phyloP scores from a whole-genome alignment of 2,329 filamentous ascomycete genomes.

The Acrocalymma vagum region DNA sequence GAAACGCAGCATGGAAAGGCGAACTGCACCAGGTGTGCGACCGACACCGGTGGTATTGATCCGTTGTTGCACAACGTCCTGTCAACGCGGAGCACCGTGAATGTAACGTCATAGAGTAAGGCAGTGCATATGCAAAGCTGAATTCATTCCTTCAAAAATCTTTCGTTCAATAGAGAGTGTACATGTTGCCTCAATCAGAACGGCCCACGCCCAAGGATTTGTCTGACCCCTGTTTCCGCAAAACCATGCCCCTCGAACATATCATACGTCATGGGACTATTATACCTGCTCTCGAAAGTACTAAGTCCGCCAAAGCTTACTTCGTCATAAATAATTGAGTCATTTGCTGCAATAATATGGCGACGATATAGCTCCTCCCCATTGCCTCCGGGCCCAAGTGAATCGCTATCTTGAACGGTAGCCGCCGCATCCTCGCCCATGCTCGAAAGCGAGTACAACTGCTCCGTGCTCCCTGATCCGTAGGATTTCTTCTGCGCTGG shows the following conservation, averaged over 20 bases:
- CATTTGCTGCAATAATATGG: slow-evolving; percentile 64
- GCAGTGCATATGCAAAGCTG: slow-evolving; percentile 3
- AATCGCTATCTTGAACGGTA: slow-evolving; percentile 10
- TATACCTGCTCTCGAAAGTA: slow-evolving; percentile 15
- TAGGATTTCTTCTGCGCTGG: slow-evolving; percentile 57
- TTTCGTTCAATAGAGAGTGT: slow-evolving; percentile 6
- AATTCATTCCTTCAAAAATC: slow-evolving; percentile 1
- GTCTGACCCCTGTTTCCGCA: slow-evolving; percentile 29
- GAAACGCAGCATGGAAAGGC: too few relatives aligned
- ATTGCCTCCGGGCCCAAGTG: slow-evolving; percentile 1
- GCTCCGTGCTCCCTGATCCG: slow-evolving; percentile 65
- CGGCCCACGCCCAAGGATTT: slow-evolving; percentile 41
- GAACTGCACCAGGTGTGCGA: too few relatives aligned
- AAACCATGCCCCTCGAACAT: slow-evolving; percentile 28
- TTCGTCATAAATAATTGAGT: slow-evolving; percentile 60
- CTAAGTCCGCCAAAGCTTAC: slow-evolving; percentile 42
- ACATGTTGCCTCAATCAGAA: slow-evolving; percentile 11
- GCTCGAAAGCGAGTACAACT: slow-evolving; percentile 65
- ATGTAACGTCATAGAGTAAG: too few relatives aligned
- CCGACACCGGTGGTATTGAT: too few relatives aligned
- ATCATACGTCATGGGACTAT: slow-evolving; percentile 5
- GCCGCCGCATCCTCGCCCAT: slow-evolving; percentile 33
- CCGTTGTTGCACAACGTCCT: too few relatives aligned
- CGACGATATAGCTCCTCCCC: slow-evolving; percentile 63
- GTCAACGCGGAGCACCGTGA: too few relatives aligned